Evolutionary conservation across 805 yeast species (phyloP), one percentile per base, ranked within the genome.

Genomic region (Pichia scutulata): DNA sequence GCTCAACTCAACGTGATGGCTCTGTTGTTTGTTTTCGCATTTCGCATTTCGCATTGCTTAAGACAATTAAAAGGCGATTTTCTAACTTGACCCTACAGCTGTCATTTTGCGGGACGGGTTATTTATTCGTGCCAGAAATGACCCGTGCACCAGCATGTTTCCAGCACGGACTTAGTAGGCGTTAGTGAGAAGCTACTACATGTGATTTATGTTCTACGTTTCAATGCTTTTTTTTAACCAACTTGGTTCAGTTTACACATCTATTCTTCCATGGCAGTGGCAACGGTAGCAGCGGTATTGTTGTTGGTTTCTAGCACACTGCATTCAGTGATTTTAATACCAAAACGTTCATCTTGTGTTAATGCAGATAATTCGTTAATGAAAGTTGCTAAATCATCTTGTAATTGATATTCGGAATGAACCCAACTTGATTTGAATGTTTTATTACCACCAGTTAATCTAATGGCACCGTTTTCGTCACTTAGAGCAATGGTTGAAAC

Each of bases 381-480:
- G 49, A 78, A 76, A 49, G 73, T 71, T 10, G 59, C 56, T 28
- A 56, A 73, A 7, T 71, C 69, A 43, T 78, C 80, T 28, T 74
- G 66, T 50, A 92, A 68, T 66, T 83, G 83, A 69, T 73, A 82
- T 41, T 77, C 71, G 25, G 96, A 87, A 64, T 90, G 97, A 42
- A 86, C 84, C 93, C 95, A 93, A 57, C 88, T 80, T 59, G 97
- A 90, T 52, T 77, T 75, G 48, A 82, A 75, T 24, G 83, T 74
- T 59, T 76, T 74, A 39, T 72, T 66, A 44, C 96, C 96, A 44
- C 97, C 97, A 25, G 92, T 80, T 55, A 92, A 74, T 64, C 96
- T 78, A 50, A 90, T 67, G 18, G 86, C 70, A 65, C 86, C 93
- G 13, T 66, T 66, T 50, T 62, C 60, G 7, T 70, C 66, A 43